These are phyloP conservation scores for Anaeromyces robustus DNA, from an alignment of 192 early-diverging fungal species.

Conservation along the genomic window DNA sequence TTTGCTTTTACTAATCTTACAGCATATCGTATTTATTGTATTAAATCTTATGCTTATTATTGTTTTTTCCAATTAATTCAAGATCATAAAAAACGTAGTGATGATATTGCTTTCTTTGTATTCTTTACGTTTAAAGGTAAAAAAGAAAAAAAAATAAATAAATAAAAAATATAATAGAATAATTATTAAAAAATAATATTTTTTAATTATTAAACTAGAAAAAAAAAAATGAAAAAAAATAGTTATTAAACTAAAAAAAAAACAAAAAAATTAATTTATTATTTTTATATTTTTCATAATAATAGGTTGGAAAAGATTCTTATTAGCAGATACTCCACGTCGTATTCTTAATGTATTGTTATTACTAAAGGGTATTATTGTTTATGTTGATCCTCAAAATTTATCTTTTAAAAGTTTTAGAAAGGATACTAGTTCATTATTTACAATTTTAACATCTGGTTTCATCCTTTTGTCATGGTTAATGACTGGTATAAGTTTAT, in stretches of 20 bases:
- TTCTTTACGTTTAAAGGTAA: slow-evolving; percentile 71
- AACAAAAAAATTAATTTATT: no score
- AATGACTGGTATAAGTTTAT: slow-evolving; percentile 28
- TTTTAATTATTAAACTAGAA: no score
- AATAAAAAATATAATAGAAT: no score
- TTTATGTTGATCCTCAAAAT: no score
- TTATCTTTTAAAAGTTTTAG: no score
- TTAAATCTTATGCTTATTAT: slow-evolving; percentile 59
- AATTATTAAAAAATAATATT: no score
- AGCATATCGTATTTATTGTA: slow-evolving; percentile 59
- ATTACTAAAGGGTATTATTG: no score
- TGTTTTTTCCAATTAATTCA: slow-evolving; percentile 67
- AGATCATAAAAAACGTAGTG: slow-evolving; percentile 38
- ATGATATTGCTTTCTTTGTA: slow-evolving; percentile 65
- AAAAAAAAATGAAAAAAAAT: no score
- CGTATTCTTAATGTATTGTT: slow-evolving; percentile 28
- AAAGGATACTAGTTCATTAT: no score
- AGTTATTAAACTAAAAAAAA: no score
- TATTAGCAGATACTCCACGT: slow-evolving; percentile 69
- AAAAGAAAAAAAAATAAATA: neutral
- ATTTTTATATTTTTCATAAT: neutral
- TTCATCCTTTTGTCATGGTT: slow-evolving; percentile 52
- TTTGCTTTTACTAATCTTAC: slow-evolving; percentile 57
- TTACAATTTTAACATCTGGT: slow-evolving; percentile 12
- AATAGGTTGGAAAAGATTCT: slow-evolving; percentile 65